These are phyloP conservation scores for Croton setiger DNA, from an alignment of 441 rosid species.

Conservation along the genomic window DNA sequence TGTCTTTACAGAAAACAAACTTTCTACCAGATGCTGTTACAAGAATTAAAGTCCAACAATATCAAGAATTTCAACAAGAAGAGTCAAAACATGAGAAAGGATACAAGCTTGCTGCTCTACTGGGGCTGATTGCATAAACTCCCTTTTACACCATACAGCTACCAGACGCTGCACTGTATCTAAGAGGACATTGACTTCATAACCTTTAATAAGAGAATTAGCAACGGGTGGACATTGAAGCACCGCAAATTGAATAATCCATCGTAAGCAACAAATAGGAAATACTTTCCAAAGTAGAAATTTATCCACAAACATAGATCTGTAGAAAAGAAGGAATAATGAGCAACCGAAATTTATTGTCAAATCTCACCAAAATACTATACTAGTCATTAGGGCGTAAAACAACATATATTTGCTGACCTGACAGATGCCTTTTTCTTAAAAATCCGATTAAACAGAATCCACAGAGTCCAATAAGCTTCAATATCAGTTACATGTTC, in stretches of 20 bases:
- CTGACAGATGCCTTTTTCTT: constrained; percentile 55
- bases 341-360: neutral
- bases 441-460: constrained; percentile 51
- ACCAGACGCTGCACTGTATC: constrained; percentile 61
- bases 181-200: constrained; percentile 38
- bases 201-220: constrained; percentile 42
- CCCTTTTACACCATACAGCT: constrained; percentile 75
- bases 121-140: constrained; percentile 66
- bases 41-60: neutral
- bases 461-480: constrained; percentile 88
- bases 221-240: constrained; percentile 63
- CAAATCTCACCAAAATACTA: constrained; percentile 4
- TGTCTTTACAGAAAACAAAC: constrained; percentile 12
- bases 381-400: neutral
- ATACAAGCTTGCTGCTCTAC: constrained; percentile 98
- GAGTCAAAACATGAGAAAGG: constrained; percentile 36
- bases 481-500: constrained; percentile 61
- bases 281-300: constrained; percentile 95
- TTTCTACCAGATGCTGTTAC: neutral
- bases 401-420: constrained; percentile 38
- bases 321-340: constrained; percentile 30
- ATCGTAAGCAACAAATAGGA: constrained; percentile 79
- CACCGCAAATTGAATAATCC: constrained; percentile 90
- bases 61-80: constrained; percentile 6
- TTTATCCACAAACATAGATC: constrained; percentile 81